Base-by-base conservation (phyloP, 495 filamentous ascomycete species). In the Neurospora africana region DNA sequence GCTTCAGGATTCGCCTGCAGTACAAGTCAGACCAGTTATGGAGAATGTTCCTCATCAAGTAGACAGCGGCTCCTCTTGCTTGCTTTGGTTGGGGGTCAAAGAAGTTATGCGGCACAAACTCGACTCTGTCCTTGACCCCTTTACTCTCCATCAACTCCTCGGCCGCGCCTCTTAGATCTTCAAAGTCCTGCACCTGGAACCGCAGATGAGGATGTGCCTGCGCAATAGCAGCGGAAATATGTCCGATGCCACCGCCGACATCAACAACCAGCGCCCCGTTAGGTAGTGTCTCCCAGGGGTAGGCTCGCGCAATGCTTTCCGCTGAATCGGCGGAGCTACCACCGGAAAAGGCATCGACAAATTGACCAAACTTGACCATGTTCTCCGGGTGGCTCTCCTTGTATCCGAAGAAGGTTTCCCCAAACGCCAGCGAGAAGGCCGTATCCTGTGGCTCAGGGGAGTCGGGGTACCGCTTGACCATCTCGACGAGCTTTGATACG, bases 401-500 rank as follows among this genome's bases (percentile, higher is more conserved):
- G 69, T 69, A 70, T 15, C 53, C 73, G 27, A 76, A 76, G 69
- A 76, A 76, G 23, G 73, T 70, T 27, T 73, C 75, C n/a, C 74
- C 73, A 71, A 81, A 81, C 10, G 77, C 81, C 17, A 81, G 58
- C 70, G 76, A 73, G 65, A 81, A 81, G 17, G 81, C 79, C 17
- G 78, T 71, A 13, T 79, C 68, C 33, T 73, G 72, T 2, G 80
- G 77, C 44, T 78, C 70, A 21, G 68, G 41, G 13, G 75, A 75
- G n/a, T 77, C 58, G 43, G 75, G 72, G 39, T 71, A 77, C 71
- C 67, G 65, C 30, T 77, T 72, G 87, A 92, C 65, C 90, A 94
- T 81, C 89, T 92, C 72, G 88, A 93, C 76, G 88, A 94, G 82
- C 88, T 96, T 68, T 80, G 91, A 74, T 89, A 96, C 80, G 90